phyloP scores from a whole-genome alignment of 345 rosid species.

The Anastatica hierochuntica region DNA sequence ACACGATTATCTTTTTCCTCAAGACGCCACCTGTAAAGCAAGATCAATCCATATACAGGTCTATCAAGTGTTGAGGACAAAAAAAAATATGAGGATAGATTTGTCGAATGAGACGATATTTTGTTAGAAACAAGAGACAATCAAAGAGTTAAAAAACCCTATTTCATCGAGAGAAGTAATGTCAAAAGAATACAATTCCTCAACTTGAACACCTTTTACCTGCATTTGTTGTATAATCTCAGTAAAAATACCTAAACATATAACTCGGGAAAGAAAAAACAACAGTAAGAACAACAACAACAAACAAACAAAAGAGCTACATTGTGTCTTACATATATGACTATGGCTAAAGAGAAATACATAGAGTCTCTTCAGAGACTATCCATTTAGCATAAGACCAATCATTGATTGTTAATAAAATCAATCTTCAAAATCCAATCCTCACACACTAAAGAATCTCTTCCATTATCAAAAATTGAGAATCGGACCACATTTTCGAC shows the following conservation, averaged over 20 bases:
- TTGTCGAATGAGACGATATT: no score
- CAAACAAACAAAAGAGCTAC: background rate
- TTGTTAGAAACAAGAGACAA: background rate
- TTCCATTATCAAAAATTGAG: no score
- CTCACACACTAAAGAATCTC: no score
- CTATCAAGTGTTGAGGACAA: slow-evolving; percentile 7
- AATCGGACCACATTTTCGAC: no score
- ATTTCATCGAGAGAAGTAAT: slow-evolving; percentile 11
- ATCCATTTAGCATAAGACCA: no score
- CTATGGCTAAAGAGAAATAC: no score
- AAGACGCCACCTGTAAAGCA: slow-evolving; percentile 34
- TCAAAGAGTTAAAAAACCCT: background rate
- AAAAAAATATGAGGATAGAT: background rate
- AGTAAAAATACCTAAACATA: slow-evolving; percentile 21
- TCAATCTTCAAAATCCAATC: no score
- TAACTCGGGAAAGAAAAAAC: no score
- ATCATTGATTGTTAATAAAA: no score
- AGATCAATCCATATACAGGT: slow-evolving; percentile 27
- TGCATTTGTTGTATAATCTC: slow-evolving; percentile 31
- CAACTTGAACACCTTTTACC: slow-evolving; percentile 29
- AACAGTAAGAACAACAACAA: no score
- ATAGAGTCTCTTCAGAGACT: no score
- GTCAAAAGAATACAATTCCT: slow-evolving; percentile 25
- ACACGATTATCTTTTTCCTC: slow-evolving; percentile 26
- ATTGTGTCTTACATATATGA: no score